These are phyloP conservation scores for Clitopilus passeckerianus DNA, from an alignment of 768 basidiomycete genomes.

Conservation along the genomic window DNA sequence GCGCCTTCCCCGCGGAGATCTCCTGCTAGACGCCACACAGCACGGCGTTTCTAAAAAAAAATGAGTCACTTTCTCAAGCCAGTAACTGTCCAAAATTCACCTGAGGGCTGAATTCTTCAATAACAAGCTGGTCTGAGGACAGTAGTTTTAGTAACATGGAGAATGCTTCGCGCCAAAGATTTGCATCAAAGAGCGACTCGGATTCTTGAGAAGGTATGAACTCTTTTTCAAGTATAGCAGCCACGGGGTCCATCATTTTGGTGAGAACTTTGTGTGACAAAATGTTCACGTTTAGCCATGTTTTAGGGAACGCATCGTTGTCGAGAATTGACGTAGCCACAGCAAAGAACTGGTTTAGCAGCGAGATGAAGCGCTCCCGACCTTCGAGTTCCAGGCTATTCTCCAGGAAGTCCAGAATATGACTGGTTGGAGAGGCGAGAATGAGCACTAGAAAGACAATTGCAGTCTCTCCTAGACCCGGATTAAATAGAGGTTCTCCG, in stretches of 20 bases:
- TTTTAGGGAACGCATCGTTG: conserved; percentile 83
- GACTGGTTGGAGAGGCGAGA: conserved; percentile 71
- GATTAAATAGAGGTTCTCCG: conserved; percentile 55
- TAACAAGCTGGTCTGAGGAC: conserved; percentile 86
- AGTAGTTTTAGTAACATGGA: conserved; percentile 79
- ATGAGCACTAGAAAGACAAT: conserved; percentile 81
- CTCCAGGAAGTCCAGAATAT: conserved; percentile 76
- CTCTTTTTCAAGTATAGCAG: conserved; percentile 69
- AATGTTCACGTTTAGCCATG: conserved; percentile 90
- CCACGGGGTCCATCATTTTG: conserved; percentile 82
- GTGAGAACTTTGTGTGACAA: conserved; percentile 84
- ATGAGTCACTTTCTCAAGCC: not conserved
- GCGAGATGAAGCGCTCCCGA: conserved; percentile 63
- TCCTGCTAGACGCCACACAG: conserved; percentile 94
- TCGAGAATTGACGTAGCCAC: conserved; percentile 77
- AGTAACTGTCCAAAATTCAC: conserved; percentile 29
- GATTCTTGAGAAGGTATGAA: conserved; percentile 73
- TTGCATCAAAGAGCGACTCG: conserved; percentile 63
- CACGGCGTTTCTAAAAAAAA: conserved; percentile 74
- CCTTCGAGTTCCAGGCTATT: conserved; percentile 87
- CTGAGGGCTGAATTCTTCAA: conserved; percentile 95
- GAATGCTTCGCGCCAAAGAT: conserved; percentile 79
- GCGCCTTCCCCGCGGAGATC: conserved; percentile 94
- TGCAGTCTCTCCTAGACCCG: conserved; percentile 80
- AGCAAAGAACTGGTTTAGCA: conserved; percentile 77